Conservation (phyloP, 768 basidiomycete species). For the Tricholoma matsutake region DNA sequence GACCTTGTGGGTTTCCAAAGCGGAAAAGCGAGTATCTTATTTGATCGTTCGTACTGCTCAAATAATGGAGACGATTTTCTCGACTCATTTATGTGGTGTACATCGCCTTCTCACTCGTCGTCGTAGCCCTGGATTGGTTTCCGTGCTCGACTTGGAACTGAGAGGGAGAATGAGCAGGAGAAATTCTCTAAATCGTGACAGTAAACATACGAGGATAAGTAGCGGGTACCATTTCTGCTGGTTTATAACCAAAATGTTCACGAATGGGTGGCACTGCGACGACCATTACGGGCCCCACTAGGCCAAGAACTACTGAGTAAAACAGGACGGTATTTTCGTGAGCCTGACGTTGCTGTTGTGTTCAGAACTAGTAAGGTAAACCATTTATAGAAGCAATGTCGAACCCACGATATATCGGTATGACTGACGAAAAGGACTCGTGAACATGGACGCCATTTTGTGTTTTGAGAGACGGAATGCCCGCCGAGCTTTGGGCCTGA, state of each 20-base stretch:
- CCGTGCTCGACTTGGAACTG: conserved; percentile 73
- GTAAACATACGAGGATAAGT: conserved; percentile 71
- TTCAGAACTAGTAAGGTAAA: conserved; percentile 5
- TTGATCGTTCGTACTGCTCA: background rate
- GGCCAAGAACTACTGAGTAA: conserved; percentile 76
- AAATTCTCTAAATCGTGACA: background rate
- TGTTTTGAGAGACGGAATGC: background rate
- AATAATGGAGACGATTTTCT: background rate
- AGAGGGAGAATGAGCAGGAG: background rate
- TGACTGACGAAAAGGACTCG: conserved; percentile 45
- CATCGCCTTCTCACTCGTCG: conserved; percentile 38
- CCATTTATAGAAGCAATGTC: background rate
- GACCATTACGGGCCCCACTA: conserved; percentile 72
- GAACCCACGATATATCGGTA: conserved; percentile 48
- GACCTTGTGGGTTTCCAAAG: background rate
- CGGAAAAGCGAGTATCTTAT: background rate
- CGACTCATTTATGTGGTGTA: background rate
- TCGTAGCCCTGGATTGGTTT: conserved; percentile 73
- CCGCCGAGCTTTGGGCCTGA: too few relatives aligned
- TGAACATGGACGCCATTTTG: conserved; percentile 42
- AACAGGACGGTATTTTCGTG: conserved; percentile 92
- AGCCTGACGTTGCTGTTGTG: conserved; percentile 76
- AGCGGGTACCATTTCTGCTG: conserved; percentile 66
- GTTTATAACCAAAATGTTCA: conserved; percentile 65
- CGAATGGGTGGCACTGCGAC: conserved; percentile 78